These are phyloP conservation scores for Saccharomycopsis javanensis DNA, from an alignment of 805 yeast genomes.

Conservation along the genomic window DNA sequence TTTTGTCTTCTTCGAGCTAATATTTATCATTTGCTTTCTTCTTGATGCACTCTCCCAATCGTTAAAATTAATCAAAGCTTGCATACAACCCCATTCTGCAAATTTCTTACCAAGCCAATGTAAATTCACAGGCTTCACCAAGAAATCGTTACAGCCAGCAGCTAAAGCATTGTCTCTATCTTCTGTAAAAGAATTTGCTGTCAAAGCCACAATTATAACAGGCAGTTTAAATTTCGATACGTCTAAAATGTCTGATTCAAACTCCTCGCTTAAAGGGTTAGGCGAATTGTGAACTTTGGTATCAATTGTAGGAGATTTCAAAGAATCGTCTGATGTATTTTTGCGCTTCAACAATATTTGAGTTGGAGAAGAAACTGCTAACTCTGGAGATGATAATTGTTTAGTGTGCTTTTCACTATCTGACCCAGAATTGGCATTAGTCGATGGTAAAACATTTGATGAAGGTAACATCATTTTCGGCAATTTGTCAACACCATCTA, in stretches of 20 bases:
- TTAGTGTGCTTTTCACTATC: neutral
- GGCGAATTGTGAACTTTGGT: constrained; percentile 19
- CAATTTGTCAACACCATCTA: neutral
- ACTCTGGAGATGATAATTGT: neutral
- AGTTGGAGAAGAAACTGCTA: neutral
- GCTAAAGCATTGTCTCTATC: constrained; percentile 87
- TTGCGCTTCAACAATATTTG: neutral
- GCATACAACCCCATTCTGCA: constrained; percentile 99
- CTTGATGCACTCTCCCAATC: constrained; percentile 61
- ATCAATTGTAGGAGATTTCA: neutral
- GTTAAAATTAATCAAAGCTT: constrained; percentile 89
- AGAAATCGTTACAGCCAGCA: constrained; percentile 95
- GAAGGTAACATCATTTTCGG: neutral
- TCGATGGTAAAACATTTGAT: neutral
- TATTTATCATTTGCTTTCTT: constrained; percentile 22
- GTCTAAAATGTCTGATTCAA: constrained; percentile 44
- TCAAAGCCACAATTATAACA: constrained; percentile 93
- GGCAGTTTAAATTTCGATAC: constrained; percentile 70
- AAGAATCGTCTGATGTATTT: neutral
- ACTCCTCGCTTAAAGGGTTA: constrained; percentile 21
- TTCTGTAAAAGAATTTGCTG: constrained; percentile 79
- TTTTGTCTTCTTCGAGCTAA: neutral
- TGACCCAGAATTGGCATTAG: neutral
- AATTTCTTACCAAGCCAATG: constrained; percentile 91
- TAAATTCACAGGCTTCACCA: constrained; percentile 91